Conservation (phyloP, 495 filamentous ascomycete genomes). For the Hyphodiscus hymeniophilus region DNA sequence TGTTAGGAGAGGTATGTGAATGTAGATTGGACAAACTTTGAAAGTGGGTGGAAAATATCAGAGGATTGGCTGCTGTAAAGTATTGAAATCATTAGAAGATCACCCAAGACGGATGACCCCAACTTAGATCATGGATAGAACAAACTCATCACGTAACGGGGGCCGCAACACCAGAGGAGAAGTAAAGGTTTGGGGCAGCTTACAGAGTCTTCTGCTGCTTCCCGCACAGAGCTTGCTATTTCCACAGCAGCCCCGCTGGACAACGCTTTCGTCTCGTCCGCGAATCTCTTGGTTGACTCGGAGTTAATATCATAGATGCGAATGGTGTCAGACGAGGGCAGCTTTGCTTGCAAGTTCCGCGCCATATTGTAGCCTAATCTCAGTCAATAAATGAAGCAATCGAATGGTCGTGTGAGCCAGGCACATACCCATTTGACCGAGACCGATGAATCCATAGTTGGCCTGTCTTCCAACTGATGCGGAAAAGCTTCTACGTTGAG, state of each 20-base stretch:
- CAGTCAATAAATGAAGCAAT: constrained; percentile 12
- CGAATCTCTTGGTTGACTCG: constrained; percentile 49
- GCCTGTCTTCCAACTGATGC: constrained; percentile 44
- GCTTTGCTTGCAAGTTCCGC: constrained; percentile 72
- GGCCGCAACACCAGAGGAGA: not conserved
- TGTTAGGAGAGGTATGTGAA: not conserved
- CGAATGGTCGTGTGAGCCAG: constrained; percentile 4
- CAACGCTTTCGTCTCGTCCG: constrained; percentile 45
- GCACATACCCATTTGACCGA: constrained; percentile 77
- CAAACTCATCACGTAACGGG: constrained; percentile 38
- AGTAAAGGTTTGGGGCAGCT: constrained; percentile 25
- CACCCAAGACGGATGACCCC: constrained; percentile 32
- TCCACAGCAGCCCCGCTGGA: constrained; percentile 42
- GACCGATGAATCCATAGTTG: constrained; percentile 76
- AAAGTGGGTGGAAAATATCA: constrained; percentile 30
- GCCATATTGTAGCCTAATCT: constrained; percentile 73
- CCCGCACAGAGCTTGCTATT: constrained; percentile 46
- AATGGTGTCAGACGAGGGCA: constrained; percentile 59
- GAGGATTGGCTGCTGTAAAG: constrained; percentile 54
- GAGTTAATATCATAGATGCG: constrained; percentile 69
- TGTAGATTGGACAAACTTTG: not conserved
- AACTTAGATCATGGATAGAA: constrained; percentile 57
- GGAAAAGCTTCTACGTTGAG: constrained; percentile 46
- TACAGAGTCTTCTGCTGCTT: constrained; percentile 68
- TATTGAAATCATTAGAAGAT: constrained; percentile 45